Evolutionary conservation across 192 early-diverging fungal genomes (phyloP), one percentile per base, ranked within the genome.

Genomic region (Coemansia biformis): DNA sequence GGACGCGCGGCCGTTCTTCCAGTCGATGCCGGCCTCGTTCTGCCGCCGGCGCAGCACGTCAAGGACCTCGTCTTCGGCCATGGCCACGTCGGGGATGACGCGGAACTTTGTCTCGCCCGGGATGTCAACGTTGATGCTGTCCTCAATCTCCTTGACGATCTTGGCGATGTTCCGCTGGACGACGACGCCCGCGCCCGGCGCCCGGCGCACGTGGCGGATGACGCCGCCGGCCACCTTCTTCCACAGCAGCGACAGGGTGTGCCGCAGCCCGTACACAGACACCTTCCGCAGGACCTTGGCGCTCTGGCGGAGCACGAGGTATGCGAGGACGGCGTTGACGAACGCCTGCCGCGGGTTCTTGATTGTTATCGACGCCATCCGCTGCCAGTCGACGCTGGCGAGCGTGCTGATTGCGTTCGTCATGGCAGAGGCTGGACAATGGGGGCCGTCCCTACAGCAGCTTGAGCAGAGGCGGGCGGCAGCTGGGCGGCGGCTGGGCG

Each of bases 1-100:
- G 16, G 87, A 90, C 8, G 88, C 84, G 43, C 84, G 85, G 19
- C 94, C 94, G 34, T 78, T 77, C 47, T 86, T 76, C 92, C 91
- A 98, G 45, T 92, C 80, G 12, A 81, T 59, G 24, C 82, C 64
- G 3, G 71, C 67, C 65, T 88, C 79, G 26, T 59, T 59, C 38
- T 81, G 79, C 14, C 76, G 68, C 68, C 81, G 77, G 26, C 68
- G 48, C 22, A 91, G 75, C 21, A 86, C 77, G 2, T 73, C 57
- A n/a, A 79, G 51, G 31, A 93, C 72, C 42, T 75, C 60, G 6
- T 81, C 64, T 16, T 83, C 73, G 5, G 73, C 44, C 65, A 91
- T 75, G 28, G 90, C 85, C 2, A 64, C 37, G 17, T 55, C 57
- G 26, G 91, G 91, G 38, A 94, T 73, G 7, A 65, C 44, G 34